Base-by-base conservation (phyloP, 352 stramenopile species). In the Globisporangium cylindrosporum region DNA sequence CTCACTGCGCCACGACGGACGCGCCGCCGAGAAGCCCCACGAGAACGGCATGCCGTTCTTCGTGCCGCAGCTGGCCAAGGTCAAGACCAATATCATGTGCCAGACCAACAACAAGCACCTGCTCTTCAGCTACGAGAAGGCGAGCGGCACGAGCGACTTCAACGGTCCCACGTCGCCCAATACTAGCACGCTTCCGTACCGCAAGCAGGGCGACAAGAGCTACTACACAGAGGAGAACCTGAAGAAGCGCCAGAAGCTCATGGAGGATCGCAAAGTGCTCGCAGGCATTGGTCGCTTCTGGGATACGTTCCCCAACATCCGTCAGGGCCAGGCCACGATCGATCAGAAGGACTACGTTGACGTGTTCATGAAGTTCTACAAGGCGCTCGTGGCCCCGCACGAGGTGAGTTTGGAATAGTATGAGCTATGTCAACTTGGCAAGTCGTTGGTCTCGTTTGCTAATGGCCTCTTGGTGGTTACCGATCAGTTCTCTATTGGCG, bases 331-430 rank as follows among this genome's bases (percentile, higher is more conserved):
- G 0, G 72, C 75, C 4, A 68, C 62, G 24, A 84, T 94, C 64
- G 65, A 79, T 7, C 58, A 80, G 38, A 71, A 70, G 8, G 84
- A 94, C 63, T 94, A 92, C 63, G 64, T 90, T 4, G 82, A 92
- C 57, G 84, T 94, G 27, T 92, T 94, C 67, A 79, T 91, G 62
- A 94, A 94, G 65, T 84, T 92, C 32, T 94, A 85, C 77, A 94
- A 94, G 72, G 86, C 86, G 5, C 68, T 94, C 27, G 86, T 92
- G 24, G 41, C 81, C 4, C 86, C 86, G 0, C 85, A 77, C 24
- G 86, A 88, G 65, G 74, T 80, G 24, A 53, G 43, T 34, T 38
- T 59, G 7, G 18, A 5, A 9, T 49, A 24, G 38, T 18, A 27
- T 41, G 10, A 29, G 7, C 8, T 5, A 18, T 34, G 1, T 46